These are phyloP conservation scores for Talaromyces trachyspermus DNA, from an alignment of 495 filamentous ascomycete species.

Conservation along the genomic window DNA sequence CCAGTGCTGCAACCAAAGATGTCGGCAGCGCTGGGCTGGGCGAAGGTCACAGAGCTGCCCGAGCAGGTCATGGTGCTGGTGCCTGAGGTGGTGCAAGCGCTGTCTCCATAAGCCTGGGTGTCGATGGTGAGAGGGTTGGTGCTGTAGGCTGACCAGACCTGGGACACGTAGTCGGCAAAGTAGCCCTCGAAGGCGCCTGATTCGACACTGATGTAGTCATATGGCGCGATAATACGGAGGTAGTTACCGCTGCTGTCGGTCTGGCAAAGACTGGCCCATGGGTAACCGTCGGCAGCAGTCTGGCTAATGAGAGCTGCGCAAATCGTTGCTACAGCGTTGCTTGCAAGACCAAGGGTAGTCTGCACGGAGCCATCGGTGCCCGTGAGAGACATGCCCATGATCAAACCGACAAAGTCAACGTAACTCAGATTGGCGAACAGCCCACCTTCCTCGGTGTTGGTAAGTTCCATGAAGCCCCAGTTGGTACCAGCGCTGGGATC, in stretches of 20 bases:
- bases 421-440: conserved; percentile 40
- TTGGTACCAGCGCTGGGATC: conserved; percentile 33
- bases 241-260: conserved; percentile 14
- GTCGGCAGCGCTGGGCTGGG: conserved; percentile 50
- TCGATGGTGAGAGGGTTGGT: conserved; percentile 46
- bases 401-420: conserved; percentile 41
- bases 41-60: conserved; percentile 40
- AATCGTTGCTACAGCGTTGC: conserved; percentile 24
- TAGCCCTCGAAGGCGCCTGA: conserved; percentile 30
- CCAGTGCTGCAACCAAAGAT: conserved; percentile 66
- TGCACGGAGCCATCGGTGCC: conserved; percentile 25
- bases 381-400: conserved; percentile 31
- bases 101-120: conserved; percentile 48
- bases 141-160: conserved; percentile 56
- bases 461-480: conserved; percentile 44
- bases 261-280: conserved; percentile 33
- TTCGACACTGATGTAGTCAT: conserved; percentile 5
- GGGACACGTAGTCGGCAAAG: conserved; percentile 53
- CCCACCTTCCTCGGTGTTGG: conserved; percentile 25
- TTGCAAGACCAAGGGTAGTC: conserved; percentile 23
- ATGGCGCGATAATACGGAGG: conserved; percentile 2
- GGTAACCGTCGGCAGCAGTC: conserved; percentile 23
- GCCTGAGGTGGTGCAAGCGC: conserved; percentile 43
- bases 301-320: conserved; percentile 30
- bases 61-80: conserved; percentile 44